Conservation (phyloP, 2,329 filamentous ascomycete genomes). For the Epichloe baconii region DNA sequence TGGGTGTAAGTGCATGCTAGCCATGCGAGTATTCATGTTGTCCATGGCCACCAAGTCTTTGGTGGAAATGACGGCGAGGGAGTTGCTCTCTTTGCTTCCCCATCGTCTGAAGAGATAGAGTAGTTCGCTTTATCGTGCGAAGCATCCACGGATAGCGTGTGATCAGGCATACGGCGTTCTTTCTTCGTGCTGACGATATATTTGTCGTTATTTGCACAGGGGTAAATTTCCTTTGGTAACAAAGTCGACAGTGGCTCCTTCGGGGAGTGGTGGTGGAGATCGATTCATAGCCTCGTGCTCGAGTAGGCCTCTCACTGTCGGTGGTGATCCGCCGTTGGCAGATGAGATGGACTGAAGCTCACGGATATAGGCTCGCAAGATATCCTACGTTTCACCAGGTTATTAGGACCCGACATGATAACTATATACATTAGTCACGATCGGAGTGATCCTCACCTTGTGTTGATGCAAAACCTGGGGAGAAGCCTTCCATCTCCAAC, state of each 20-base stretch:
- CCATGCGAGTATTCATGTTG: conserved; percentile 26
- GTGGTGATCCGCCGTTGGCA: conserved; percentile 29
- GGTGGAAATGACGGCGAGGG: conserved; percentile 39
- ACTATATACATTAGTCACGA: not conserved
- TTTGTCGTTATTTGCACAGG: conserved; percentile 26
- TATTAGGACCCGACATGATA: not conserved
- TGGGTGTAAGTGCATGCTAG: conserved; percentile 27
- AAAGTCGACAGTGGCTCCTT: conserved; percentile 15
- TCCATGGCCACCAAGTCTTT: conserved; percentile 39
- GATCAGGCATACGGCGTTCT: conserved; percentile 23
- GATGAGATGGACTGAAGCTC: conserved; percentile 39
- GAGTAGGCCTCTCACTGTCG: conserved; percentile 41
- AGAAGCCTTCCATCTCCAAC: conserved; percentile 43
- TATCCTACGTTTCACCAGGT: conserved; percentile 28
- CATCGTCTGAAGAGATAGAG: conserved; percentile 26
- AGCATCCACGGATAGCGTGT: conserved; percentile 16
- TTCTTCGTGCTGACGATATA: conserved; percentile 26
- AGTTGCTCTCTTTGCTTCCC: conserved; percentile 19
- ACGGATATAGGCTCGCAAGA: conserved; percentile 47
- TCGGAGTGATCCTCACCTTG: conserved; percentile 32
- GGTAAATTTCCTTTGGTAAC: conserved; percentile 24
- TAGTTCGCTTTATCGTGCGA: conserved; percentile 16
- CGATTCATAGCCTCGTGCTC: conserved; percentile 25
- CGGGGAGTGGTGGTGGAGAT: conserved; percentile 7
- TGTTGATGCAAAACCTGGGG: conserved; percentile 40